A percentile compares a stretch with the other conserved stretches of the same genome.
These are phyloP conservation scores for Kwoniella sp. DNA, from an alignment of 768 basidiomycete genomes.

Conservation along the genomic window DNA sequence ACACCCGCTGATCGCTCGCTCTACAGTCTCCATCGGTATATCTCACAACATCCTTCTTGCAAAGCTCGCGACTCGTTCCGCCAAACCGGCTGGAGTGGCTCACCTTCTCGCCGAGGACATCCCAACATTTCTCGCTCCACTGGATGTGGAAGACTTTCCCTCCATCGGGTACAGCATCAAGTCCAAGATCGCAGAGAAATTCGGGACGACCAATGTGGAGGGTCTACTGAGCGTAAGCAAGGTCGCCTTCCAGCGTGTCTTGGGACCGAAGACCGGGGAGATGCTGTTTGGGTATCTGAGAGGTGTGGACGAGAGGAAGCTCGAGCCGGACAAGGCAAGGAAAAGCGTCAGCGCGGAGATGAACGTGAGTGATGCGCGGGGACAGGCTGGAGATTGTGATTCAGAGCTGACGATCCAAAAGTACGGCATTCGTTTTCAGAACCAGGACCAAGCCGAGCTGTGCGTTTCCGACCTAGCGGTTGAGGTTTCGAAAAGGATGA, in stretches of 20 bases:
- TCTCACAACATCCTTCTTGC: constrained; percentile 88
- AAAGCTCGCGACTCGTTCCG: constrained; percentile 79
- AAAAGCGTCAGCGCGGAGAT: constrained; percentile 93
- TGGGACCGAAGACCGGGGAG: constrained; percentile 78
- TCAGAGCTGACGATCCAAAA: constrained; percentile 50
- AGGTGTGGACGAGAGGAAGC: constrained; percentile 72
- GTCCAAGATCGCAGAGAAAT: constrained; percentile 74
- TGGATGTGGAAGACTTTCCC: constrained; percentile 66
- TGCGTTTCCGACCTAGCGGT: constrained; percentile 73
- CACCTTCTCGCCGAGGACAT: constrained; percentile 59
- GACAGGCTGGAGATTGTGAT: not conserved
- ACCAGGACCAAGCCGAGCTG: constrained; percentile 69
- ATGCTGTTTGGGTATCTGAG: constrained; percentile 76
- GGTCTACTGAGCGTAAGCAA: constrained; percentile 65
- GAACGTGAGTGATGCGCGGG: constrained; percentile 61
- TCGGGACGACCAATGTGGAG: constrained; percentile 66
- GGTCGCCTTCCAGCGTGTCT: constrained; percentile 61
- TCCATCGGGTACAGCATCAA: constrained; percentile 76
- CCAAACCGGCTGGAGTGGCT: constrained; percentile 84
- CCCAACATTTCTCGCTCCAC: constrained; percentile 35
- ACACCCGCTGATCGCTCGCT: not conserved
- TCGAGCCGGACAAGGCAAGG: constrained; percentile 78
- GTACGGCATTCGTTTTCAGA: constrained; percentile 94
- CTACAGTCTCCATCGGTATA: constrained; percentile 84
- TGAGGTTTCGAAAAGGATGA: constrained; percentile 70